A percentile compares a stretch with the other conserved stretches of the same genome.
Evolutionary conservation across 176 grass and related monocot species (phyloP).

Genomic region (Tillandsia fasciculata): DNA sequence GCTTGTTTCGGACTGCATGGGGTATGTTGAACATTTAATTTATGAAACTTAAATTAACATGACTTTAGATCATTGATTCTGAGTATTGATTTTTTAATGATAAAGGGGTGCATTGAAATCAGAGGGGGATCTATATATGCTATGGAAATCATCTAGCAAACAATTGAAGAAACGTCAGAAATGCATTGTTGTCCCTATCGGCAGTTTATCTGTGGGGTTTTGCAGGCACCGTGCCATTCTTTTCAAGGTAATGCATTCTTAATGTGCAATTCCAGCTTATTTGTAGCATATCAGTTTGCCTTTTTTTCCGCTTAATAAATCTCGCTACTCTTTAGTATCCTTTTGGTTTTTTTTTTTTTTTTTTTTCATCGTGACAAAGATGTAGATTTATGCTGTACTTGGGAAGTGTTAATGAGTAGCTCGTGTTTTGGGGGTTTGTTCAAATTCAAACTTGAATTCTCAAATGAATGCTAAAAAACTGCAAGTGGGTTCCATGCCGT

Average conservation of each 20-base stretch:
- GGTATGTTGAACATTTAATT: conserved; percentile 28
- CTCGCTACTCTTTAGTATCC: not conserved
- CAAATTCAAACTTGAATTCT: too few relatives aligned
- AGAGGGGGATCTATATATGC: conserved; percentile 57
- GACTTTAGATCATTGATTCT: not conserved
- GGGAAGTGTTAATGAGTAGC: too few relatives aligned
- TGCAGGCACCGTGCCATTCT: conserved; percentile 87
- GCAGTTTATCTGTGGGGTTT: conserved; percentile 60
- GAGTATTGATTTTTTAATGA: conserved; percentile 12
- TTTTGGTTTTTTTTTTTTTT: too few relatives aligned
- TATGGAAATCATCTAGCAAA: conserved; percentile 82
- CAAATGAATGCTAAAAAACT: too few relatives aligned
- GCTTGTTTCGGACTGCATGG: conserved; percentile 83
- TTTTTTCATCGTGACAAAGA: too few relatives aligned
- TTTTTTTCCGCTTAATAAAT: not conserved
- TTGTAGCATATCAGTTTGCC: too few relatives aligned
- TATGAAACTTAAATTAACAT: not conserved
- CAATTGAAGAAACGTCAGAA: conserved; percentile 50
- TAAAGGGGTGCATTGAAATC: conserved; percentile 64
- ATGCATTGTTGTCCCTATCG: conserved; percentile 65
- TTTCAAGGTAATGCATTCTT: conserved; percentile 47
- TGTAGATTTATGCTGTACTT: too few relatives aligned
- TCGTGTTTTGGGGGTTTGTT: too few relatives aligned
- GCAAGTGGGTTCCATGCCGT: too few relatives aligned
- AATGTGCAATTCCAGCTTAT: not conserved